phyloP scores from a whole-genome alignment of 2,329 filamentous ascomycete genomes.

The Sarocladium kiliense region DNA sequence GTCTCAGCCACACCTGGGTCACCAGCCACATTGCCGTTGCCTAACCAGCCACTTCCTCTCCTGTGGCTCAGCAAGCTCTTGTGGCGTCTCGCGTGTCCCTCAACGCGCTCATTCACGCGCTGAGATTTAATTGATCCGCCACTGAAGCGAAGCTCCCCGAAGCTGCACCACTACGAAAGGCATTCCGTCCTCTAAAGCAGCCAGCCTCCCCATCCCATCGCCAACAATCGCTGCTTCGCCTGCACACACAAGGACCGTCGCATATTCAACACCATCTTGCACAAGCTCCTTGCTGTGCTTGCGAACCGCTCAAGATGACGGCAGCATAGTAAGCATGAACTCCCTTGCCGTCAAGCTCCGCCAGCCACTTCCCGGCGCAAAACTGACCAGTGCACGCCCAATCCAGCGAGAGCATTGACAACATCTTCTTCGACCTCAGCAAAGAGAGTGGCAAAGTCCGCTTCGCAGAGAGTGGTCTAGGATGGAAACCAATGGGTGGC shows the following conservation, averaged over 20 bases:
- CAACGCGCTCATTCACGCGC: not conserved
- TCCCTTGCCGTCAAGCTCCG: not conserved
- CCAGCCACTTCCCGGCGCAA: not conserved
- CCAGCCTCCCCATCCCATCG: not conserved
- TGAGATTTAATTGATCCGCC: slow-evolving; percentile 10
- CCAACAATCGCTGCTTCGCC: not conserved
- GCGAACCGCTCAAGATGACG: slow-evolving; percentile 1
- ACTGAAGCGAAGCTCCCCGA: not conserved
- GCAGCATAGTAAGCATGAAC: slow-evolving; percentile 2
- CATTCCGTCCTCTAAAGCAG: not conserved
- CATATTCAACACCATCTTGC: not conserved
- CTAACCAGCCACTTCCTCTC: not conserved
- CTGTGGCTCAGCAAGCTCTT: not conserved
- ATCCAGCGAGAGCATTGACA: slow-evolving; percentile 83
- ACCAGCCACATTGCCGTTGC: too few relatives aligned
- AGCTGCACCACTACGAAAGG: not conserved
- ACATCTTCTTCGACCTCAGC: slow-evolving; percentile 93
- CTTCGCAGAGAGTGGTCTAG: slow-evolving; percentile 89
- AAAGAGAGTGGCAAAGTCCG: slow-evolving; percentile 89
- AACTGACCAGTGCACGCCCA: slow-evolving; percentile 12
- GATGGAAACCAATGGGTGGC: slow-evolving; percentile 86
- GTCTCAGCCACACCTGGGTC: not conserved
- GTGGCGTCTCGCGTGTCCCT: not conserved
- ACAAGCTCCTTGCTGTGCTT: not conserved
- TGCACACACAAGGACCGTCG: not conserved